Evolutionary conservation across 768 basidiomycete genomes (phyloP).

Genomic region (Russula sp.): DNA sequence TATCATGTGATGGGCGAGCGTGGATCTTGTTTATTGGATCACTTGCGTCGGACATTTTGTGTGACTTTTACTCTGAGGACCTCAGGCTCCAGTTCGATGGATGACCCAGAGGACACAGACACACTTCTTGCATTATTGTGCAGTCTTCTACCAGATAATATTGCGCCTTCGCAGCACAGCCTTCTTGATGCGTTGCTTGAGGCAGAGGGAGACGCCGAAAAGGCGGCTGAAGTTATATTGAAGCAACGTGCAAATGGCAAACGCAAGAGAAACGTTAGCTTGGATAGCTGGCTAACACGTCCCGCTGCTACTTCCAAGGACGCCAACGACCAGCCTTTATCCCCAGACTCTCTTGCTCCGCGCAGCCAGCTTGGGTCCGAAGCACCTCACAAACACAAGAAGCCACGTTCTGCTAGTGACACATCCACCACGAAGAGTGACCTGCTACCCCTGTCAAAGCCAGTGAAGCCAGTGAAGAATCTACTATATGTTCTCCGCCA

Average conservation of each 20-base stretch:
- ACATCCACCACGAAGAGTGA: not conserved
- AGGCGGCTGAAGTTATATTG: conserved; percentile 8
- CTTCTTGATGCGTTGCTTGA: conserved; percentile 19
- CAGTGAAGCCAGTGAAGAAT: conserved; percentile 15
- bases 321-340: not conserved
- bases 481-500: conserved; percentile 19
- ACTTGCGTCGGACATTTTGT: too few species aligned
- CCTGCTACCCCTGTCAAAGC: conserved; percentile 1
- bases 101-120: conserved; percentile 17
- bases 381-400: conserved; percentile 5
- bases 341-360: not conserved
- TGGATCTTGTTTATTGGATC: not conserved
- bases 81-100: not conserved
- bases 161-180: conserved; percentile 7
- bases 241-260: conserved; percentile 27
- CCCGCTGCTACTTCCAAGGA: conserved; percentile 20
- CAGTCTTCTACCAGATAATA: conserved; percentile 17
- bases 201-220: conserved; percentile 17
- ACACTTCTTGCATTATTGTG: conserved; percentile 20
- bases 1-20: not conserved
- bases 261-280: conserved; percentile 38
- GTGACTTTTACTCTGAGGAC: not conserved
- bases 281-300: conserved; percentile 49
- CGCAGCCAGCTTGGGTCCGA: not conserved
- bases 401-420: conserved; percentile 4